A percentile compares a stretch with the other conserved stretches of the same genome.
phyloP scores from a whole-genome alignment of 768 basidiomycete genomes.

The Pulveroboletus sp. region DNA sequence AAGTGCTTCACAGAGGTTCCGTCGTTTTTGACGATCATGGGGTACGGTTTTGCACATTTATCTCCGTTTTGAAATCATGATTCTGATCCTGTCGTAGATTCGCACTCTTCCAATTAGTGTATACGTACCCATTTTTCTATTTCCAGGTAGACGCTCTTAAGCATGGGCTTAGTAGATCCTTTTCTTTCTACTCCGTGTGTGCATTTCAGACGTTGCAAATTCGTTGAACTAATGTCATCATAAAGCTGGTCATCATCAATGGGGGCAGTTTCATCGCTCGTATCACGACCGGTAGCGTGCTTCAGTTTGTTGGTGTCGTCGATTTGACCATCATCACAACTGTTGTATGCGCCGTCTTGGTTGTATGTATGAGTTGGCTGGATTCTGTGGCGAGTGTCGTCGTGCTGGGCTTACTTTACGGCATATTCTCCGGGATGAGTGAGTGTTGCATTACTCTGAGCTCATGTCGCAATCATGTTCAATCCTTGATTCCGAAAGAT shows the following conservation, averaged over 20 bases:
- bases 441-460: conserved; percentile 3
- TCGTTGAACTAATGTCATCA: conserved; percentile 6
- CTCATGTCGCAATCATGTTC: neutral
- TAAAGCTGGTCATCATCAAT: conserved; percentile 45
- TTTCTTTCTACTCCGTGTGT: conserved; percentile 49
- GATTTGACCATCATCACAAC: conserved; percentile 39
- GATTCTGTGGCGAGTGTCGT: conserved; percentile 36
- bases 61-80: neutral
- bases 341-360: conserved; percentile 33
- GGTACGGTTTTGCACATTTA: conserved; percentile 6
- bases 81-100: conserved; percentile 8
- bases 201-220: neutral
- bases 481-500: conserved; percentile 20
- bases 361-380: conserved; percentile 46
- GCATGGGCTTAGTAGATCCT: conserved; percentile 41
- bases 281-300: conserved; percentile 39
- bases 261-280: conserved; percentile 49
- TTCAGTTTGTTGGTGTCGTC: conserved; percentile 39
- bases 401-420: conserved; percentile 44
- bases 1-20: conserved; percentile 25
- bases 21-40: conserved; percentile 24
- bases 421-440: conserved; percentile 48
- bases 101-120: conserved; percentile 34
- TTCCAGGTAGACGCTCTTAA: conserved; percentile 53
- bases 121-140: conserved; percentile 55